These are phyloP conservation scores for Neurospora intermedia DNA, from an alignment of 495 filamentous ascomycete genomes.

Conservation along the genomic window DNA sequence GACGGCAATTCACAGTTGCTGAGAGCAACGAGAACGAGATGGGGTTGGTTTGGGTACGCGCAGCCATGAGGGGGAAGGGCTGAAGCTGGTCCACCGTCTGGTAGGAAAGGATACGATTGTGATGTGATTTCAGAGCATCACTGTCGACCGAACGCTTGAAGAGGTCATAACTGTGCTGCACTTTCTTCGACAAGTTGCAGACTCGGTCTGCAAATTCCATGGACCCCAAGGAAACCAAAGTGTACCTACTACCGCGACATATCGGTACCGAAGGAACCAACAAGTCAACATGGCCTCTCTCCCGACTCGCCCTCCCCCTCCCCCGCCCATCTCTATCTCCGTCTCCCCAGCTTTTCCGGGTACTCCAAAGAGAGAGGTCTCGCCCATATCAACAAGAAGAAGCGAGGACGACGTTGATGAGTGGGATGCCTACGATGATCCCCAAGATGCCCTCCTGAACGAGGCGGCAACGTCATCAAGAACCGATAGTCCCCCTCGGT, in stretches of 20 bases:
- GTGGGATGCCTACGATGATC: neutral
- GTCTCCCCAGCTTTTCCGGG: neutral
- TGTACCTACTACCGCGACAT: neutral
- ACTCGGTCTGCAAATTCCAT: neutral
- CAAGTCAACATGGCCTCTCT: neutral
- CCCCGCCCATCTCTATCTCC: neutral
- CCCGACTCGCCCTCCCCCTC: neutral
- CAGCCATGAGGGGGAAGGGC: neutral
- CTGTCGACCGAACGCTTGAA: neutral
- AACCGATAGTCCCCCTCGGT: neutral
- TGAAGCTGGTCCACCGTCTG: neutral
- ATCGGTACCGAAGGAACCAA: neutral
- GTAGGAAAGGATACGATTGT: neutral
- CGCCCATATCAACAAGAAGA: neutral
- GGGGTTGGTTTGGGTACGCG: neutral
- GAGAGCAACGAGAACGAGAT: neutral
- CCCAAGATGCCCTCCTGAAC: neutral
- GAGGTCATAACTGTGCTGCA: neutral
- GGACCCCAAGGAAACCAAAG: neutral
- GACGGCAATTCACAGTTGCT: neutral
- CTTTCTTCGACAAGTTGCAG: neutral
- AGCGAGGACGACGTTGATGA: neutral
- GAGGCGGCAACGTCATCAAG: neutral
- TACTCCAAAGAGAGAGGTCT: neutral
- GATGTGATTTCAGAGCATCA: neutral